phyloP scores from a whole-genome alignment of 768 basidiomycete genomes.

The Lactarius deliciosus region DNA sequence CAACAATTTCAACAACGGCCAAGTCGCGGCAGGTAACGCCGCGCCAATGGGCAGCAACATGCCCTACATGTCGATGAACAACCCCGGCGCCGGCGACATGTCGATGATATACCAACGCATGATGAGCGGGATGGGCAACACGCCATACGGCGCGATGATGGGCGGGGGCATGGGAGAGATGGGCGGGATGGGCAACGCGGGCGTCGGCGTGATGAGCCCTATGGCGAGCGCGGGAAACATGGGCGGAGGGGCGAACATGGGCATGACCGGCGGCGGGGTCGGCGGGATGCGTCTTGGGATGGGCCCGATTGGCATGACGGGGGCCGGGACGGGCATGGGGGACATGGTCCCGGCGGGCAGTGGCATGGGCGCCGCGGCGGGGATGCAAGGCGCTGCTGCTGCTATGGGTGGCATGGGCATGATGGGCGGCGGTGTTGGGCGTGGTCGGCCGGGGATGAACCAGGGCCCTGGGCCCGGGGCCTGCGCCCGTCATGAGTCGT shows the following conservation, averaged over 20 bases:
- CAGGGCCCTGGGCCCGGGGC: too few species aligned
- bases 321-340: constrained; percentile 18
- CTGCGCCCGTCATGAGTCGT: constrained; percentile 61
- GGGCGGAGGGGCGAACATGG: constrained; percentile 43
- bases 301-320: constrained; percentile 31
- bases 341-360: constrained; percentile 36
- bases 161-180: constrained; percentile 39
- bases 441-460: constrained; percentile 59
- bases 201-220: constrained; percentile 51
- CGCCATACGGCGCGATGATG: constrained; percentile 38
- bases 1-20: constrained; percentile 31
- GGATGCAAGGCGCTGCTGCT: background rate
- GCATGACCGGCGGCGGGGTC: constrained; percentile 36
- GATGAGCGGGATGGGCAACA: constrained; percentile 79
- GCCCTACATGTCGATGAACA: constrained; percentile 42
- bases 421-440: constrained; percentile 50
- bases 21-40: constrained; percentile 31
- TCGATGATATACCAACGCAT: constrained; percentile 83
- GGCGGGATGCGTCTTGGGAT: constrained; percentile 36
- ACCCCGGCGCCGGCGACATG: constrained; percentile 31
- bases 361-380: constrained; percentile 26
- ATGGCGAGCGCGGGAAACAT: constrained; percentile 32
- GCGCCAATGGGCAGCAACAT: constrained; percentile 38
- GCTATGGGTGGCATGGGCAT: constrained; percentile 34
- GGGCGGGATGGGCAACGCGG: constrained; percentile 56